phyloP scores from a whole-genome alignment of 805 yeast genomes.

The Wickerhamiella azymoides region DNA sequence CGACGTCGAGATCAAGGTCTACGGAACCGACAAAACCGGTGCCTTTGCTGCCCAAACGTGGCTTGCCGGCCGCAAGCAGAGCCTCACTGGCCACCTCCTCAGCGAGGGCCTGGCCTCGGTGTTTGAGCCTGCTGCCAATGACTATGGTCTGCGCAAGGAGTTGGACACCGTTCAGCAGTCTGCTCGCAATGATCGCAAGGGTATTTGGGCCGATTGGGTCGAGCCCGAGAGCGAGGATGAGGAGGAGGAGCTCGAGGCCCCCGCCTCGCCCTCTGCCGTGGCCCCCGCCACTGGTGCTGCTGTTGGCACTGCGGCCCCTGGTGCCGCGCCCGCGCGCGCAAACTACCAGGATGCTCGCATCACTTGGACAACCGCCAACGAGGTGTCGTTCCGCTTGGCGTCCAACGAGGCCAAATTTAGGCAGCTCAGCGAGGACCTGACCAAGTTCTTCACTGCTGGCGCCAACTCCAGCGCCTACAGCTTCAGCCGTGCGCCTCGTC shows the following conservation, averaged over 20 bases:
- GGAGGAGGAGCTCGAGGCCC: slow-evolving; percentile 8
- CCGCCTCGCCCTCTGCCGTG: slow-evolving; percentile 14
- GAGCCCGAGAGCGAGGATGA: slow-evolving; percentile 22
- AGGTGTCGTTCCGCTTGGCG: slow-evolving; percentile 18
- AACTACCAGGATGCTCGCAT: slow-evolving; percentile 27
- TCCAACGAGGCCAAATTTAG: slow-evolving; percentile 13
- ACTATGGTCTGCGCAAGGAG: slow-evolving; percentile 40
- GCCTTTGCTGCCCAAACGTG: slow-evolving; percentile 65
- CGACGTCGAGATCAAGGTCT: slow-evolving; percentile 55
- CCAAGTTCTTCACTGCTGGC: slow-evolving; percentile 22
- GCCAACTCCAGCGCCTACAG: slow-evolving; percentile 20
- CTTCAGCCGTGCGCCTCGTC: slow-evolving; percentile 30
- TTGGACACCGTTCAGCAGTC: slow-evolving; percentile 46
- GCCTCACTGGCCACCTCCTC: slow-evolving; percentile 39
- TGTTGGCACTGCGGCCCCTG: slow-evolving; percentile 11
- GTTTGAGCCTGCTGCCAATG: slow-evolving; percentile 51
- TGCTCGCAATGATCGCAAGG: slow-evolving; percentile 43
- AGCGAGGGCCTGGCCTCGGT: slow-evolving; percentile 49
- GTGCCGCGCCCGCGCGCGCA: slow-evolving; percentile 14
- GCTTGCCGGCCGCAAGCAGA: slow-evolving; percentile 26
- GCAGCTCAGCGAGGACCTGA: slow-evolving; percentile 18
- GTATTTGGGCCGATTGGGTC: slow-evolving; percentile 55
- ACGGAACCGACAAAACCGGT: slow-evolving; percentile 62
- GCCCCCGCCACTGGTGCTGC: slow-evolving; percentile 14
- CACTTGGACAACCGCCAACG: slow-evolving; percentile 19